Percentiles rank a stretch among this genome's conserved stretches.
Conservation (phyloP, 2,329 filamentous ascomycete species). For the Fusarium euwallaceae region DNA sequence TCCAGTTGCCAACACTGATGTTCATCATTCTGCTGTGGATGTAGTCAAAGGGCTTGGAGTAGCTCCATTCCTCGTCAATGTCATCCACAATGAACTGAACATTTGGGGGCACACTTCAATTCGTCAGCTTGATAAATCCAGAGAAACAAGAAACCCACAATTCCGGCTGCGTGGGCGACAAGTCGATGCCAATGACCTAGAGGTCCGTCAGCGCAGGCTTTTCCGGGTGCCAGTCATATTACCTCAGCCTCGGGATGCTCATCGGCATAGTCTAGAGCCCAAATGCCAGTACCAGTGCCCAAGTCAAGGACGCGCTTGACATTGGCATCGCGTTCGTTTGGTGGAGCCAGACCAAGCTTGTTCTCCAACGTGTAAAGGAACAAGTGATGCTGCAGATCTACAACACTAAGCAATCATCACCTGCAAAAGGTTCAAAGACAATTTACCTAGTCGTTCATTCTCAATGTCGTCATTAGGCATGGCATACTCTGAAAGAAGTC, state of each 20-base stretch:
- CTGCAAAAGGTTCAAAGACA: too few relatives aligned
- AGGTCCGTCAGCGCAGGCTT: background rate
- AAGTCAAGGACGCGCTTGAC: constrained; percentile 18
- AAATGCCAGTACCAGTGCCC: constrained; percentile 14
- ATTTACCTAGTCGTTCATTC: constrained; percentile 13
- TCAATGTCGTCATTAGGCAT: constrained; percentile 17
- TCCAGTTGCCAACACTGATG: constrained; percentile 17
- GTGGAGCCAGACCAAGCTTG: constrained; percentile 6
- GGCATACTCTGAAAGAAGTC: background rate
- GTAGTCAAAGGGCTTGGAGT: constrained; percentile 22
- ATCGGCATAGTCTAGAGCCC: constrained; percentile 9
- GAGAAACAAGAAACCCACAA: background rate
- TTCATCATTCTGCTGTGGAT: constrained; percentile 32
- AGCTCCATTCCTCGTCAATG: constrained; percentile 26
- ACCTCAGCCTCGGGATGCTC: constrained; percentile 18
- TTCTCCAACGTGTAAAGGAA: constrained; percentile 8
- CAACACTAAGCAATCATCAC: background rate
- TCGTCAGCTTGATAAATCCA: background rate
- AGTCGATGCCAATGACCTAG: constrained; percentile 11
- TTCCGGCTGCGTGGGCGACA: constrained; percentile 21
- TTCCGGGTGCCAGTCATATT: background rate
- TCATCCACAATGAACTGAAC: constrained; percentile 23
- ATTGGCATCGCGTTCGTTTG: background rate
- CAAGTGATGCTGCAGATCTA: constrained; percentile 16
- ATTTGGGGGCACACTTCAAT: constrained; percentile 14